Base-by-base conservation (phyloP, 331 rosid species). In the Cydonia oblonga region DNA sequence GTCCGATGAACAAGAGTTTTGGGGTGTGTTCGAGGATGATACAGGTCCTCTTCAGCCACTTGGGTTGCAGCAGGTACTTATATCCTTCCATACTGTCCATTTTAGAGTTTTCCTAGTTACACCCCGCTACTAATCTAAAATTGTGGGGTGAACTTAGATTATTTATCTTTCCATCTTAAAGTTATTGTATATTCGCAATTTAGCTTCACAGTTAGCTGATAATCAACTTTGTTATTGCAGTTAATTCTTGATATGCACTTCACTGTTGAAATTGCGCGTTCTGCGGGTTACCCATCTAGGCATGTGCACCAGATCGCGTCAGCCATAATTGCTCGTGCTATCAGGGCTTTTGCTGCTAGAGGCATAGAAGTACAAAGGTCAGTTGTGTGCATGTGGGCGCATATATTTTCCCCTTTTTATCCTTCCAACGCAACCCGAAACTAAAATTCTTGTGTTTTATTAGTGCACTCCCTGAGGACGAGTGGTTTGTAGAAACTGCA, bases 191-290 rank as follows among this genome's bases (percentile, higher is more conserved):
- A 24, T 25, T 13, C 18, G 11, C 30, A 5, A 23, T 0, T 8
- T 1, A n/a, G 4, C 66, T 1, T 33, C 26, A 5, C 11, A 64
- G 25, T 25, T 51, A 62, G 67, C 75, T 20, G 29, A 51, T 52
- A n/a, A 38, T 24, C 65, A 28, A 26, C 54, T 18, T 5, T 25
- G 38, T 12, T 25, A 25, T 29, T 62, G 19, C 93, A 95, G 98
- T 82, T 95, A 66, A 89, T 95, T 83, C 96, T 95, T 72, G 97
- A 95, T 75, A 91, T 95, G 98, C 98, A 95, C 87, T 95, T 91
- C 72, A 91, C 98, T 6, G 98, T 95, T 53, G 97, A 95, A 80
- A 95, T 95, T 66, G 96, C 97, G 13, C 92, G 96, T 70, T 91
- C 74, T 83, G 98, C 93, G 66, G 96, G 96, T 14, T 95, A 89